Evolutionary conservation across 805 yeast genomes (phyloP), one percentile per base, ranked within the genome.

Genomic region (Candida quercuum): DNA sequence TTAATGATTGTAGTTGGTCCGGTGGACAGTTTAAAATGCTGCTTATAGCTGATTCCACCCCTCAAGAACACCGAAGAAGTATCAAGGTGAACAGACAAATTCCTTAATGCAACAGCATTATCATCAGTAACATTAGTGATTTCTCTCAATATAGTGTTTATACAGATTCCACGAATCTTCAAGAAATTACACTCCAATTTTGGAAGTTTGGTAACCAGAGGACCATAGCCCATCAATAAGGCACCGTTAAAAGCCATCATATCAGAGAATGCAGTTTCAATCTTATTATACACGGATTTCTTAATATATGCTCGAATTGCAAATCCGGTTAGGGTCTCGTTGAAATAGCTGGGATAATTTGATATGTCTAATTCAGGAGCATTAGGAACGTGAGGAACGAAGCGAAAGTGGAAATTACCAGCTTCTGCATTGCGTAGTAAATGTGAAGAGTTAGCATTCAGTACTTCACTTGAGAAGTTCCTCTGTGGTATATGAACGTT

Each of bases 1-100:
- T 41, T 37, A 12, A 45, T 21, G 6, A 50, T 17, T 9, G 46
- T 39, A 37, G 38, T 36, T 5, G 55, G 55, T 3, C 59, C 59
- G 3, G 39, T 34, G 3, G 46, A 39, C 3, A 52, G 22, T 11
- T 39, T 26, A 15, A 48, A 42, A 21, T 45, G 48, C 7, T 52
- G 55, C 15, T 41, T 41, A 13, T 39, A 30, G 0, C 38, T 25
- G 5, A 36, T 28, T 6, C 36, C 22, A 24, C n/a, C 18, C 14
- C 14, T 31, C 32, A 47, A 26, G 19, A 39, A 43, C 2, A 50
- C 30, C 2, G 52, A 29, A 1, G 46, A 35, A 17, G 41, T 33
- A 9, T 33, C 30, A 14, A 52, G 27, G 4, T 35, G 9, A 11
- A 40, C 29, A 1, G 49, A 35, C 24, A 44, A 13, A 8, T 19